Conservation (phyloP, 176 grass and related monocot species). For the Carex parvula region DNA sequence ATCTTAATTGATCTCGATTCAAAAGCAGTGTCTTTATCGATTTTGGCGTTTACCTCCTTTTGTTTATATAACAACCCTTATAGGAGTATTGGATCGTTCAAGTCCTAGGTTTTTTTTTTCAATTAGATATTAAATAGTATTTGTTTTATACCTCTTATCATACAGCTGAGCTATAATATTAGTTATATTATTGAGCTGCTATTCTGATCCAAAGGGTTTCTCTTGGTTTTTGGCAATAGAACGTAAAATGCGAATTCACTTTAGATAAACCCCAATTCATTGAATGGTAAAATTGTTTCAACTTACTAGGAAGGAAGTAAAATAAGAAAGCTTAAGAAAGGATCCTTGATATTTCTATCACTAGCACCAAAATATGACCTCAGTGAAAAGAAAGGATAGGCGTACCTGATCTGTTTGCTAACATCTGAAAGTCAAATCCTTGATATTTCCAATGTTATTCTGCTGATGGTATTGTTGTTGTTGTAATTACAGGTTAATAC, state of each 20-base stretch:
- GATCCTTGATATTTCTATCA: no score
- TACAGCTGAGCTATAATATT: background rate
- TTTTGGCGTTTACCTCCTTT: background rate
- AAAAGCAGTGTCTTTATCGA: background rate
- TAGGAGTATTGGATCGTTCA: background rate
- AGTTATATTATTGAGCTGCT: background rate
- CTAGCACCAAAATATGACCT: background rate
- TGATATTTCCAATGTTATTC: background rate
- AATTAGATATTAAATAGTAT: background rate
- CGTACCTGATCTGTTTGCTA: background rate
- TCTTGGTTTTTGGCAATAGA: background rate
- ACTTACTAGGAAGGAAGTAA: background rate
- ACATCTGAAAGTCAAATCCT: background rate
- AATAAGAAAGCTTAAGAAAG: background rate
- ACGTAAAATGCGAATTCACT: background rate
- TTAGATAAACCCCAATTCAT: background rate
- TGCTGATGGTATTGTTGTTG: constrained; percentile 2
- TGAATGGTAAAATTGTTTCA: background rate
- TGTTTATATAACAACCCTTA: background rate
- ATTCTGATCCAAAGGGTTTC: background rate
- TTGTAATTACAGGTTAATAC: background rate
- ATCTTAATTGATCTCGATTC: background rate
- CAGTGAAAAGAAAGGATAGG: background rate
- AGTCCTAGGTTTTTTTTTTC: background rate
- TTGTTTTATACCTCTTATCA: background rate